phyloP scores from a whole-genome alignment of 1,139 yeast species.

The Suzukiozyma palmioleophila region DNA sequence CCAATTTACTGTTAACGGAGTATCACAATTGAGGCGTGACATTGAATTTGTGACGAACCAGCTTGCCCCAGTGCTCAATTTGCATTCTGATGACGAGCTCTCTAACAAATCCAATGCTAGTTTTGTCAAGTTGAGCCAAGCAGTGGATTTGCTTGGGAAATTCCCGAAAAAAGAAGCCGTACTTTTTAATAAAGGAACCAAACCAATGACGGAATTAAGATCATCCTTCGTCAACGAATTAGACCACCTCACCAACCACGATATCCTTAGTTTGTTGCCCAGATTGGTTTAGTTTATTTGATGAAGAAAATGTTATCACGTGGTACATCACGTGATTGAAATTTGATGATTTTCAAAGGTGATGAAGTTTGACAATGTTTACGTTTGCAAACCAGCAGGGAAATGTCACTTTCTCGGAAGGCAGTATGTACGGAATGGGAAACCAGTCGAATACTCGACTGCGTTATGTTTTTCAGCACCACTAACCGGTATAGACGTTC shows the following conservation, averaged over 20 bases:
- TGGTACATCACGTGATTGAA: too few relatives aligned
- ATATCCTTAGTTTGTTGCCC: conserved; percentile 26
- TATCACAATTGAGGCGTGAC: conserved; percentile 53
- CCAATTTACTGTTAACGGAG: conserved; percentile 54
- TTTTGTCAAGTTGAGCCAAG: conserved; percentile 28
- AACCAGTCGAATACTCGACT: neutral
- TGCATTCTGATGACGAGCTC: conserved; percentile 10
- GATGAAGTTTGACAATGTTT: too few relatives aligned
- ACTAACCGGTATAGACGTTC: conserved; percentile 3
- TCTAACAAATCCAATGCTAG: conserved; percentile 26
- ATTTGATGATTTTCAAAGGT: too few relatives aligned
- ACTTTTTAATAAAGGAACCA: conserved; percentile 10
- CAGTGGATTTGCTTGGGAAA: conserved; percentile 36
- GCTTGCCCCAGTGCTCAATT: conserved; percentile 24
- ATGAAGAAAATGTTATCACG: too few relatives aligned
- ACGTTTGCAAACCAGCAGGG: too few relatives aligned
- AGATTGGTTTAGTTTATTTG: conserved; percentile 20
- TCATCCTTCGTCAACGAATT: conserved; percentile 19
- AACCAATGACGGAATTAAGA: conserved; percentile 16
- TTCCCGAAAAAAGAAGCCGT: conserved; percentile 14
- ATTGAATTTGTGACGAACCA: conserved; percentile 40
- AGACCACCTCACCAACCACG: conserved; percentile 28
- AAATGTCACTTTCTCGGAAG: conserved; percentile 2
- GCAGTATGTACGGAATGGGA: neutral
- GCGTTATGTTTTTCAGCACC: neutral